Base-by-base conservation (phyloP, 1,284 basidiomycete species). In the Tausonia pullulans region DNA sequence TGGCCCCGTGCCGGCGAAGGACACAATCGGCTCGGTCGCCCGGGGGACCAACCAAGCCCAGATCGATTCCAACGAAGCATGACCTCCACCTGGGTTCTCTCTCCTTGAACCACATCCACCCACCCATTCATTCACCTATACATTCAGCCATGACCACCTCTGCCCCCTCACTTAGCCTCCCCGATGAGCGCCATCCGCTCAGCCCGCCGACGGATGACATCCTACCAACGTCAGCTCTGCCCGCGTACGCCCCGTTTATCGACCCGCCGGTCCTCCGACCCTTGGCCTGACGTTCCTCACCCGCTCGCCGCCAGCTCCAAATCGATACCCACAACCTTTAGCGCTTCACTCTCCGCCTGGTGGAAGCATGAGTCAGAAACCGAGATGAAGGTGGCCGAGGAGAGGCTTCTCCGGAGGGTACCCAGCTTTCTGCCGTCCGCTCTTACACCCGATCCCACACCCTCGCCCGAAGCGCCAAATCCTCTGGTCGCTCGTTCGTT, bases 351-450 rank as follows among this genome's bases (percentile, higher is more conserved):
- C 13, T 27, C 40, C 2, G 59, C 64, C 1, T 65, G 64, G 64
- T 65, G 64, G 64, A 43, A 39, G 10, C 45, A 61, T 43, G 40
- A 61, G 44, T 27, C 46, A 16, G 54, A 65, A 48, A 63, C 39
- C 14, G 64, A 65, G 48, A 61, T 61, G 8, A 41, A 16, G 13
- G 5, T 58, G 6, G 64, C 64, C 6, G 64, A 65, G 43, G 64
- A 65, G 55, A 54, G 64, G 5, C 60, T 65, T 7, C 60, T 65
- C 8, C 51, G 64, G 64, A 61, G n/a, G 43, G 64, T 56, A 3
- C 44, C 11, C 6, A 10, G 4, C 10, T 39, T 14, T 41, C 11
- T 0, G 5, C 7, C 27, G 16, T 27, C 16, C 45, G 27, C 41
- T 45, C 11, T 7, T 0, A 45, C 4, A 3, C n/a, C 43, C 55